phyloP scores from a whole-genome alignment of 2,329 filamentous ascomycete genomes.

The Lasiodiplodia hormozganensis region DNA sequence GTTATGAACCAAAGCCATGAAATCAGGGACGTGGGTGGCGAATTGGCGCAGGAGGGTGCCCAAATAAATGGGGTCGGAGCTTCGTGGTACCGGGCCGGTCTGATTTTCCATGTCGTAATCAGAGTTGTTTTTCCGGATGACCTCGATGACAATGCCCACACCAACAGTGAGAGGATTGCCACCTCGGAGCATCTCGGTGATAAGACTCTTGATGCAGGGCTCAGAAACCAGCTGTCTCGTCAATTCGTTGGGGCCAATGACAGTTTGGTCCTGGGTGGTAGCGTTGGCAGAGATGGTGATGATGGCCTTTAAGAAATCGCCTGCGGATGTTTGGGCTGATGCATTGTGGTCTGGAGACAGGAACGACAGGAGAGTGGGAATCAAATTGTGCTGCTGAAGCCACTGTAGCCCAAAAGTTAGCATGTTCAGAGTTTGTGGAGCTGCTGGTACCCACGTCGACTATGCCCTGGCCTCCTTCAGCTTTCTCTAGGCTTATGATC shows the following conservation, averaged over 20 bases:
- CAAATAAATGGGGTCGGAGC: conserved; percentile 95
- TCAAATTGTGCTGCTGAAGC: conserved; percentile 87
- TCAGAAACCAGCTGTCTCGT: conserved; percentile 93
- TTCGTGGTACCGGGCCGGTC: conserved; percentile 77
- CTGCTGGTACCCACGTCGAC: conserved; percentile 74
- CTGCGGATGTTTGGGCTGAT: conserved; percentile 93
- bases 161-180: conserved; percentile 95
- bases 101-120: conserved; percentile 96
- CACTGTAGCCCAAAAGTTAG: conserved; percentile 63
- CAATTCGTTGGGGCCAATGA: conserved; percentile 95
- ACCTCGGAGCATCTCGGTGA: conserved; percentile 88
- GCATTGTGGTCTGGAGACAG: conserved; percentile 84
- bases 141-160: conserved; percentile 96
- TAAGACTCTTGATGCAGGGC: conserved; percentile 81
- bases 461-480: conserved; percentile 87
- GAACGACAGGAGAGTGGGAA: conserved; percentile 85
- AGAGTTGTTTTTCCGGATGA: conserved; percentile 98
- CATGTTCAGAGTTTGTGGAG: background rate
- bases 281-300: conserved; percentile 99
- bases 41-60: conserved; percentile 89
- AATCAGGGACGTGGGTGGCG: conserved; percentile 88
- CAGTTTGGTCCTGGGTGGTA: conserved; percentile 97
- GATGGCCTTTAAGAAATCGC: conserved; percentile 97
- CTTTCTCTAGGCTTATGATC: conserved; percentile 94
- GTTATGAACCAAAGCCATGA: conserved; percentile 88